phyloP scores from a whole-genome alignment of 805 yeast genomes.

The Pichia pseudocactophila region DNA sequence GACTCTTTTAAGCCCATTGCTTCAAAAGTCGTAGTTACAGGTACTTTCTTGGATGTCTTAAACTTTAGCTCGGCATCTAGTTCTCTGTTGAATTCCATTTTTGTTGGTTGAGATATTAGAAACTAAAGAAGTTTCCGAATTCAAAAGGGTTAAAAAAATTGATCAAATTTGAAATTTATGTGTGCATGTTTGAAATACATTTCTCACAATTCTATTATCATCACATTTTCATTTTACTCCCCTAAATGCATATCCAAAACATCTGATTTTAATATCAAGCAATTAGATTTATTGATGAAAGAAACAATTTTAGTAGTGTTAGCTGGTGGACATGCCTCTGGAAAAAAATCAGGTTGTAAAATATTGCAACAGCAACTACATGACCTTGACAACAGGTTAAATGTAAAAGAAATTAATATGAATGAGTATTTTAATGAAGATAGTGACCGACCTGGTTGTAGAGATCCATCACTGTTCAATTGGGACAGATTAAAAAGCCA shows the following conservation, averaged over 20 bases:
- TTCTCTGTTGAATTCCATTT: constrained; percentile 53
- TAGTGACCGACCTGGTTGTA: constrained; percentile 6
- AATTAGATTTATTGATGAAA: no score
- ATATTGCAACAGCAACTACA: constrained; percentile 19
- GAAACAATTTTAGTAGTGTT: constrained; percentile 20
- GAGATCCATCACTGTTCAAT: constrained; percentile 35
- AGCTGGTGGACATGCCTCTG: constrained; percentile 31
- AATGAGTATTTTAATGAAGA: constrained; percentile 10
- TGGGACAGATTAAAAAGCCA: constrained; percentile 24
- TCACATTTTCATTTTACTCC: no score
- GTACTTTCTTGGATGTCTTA: constrained; percentile 50
- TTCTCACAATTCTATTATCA: no score
- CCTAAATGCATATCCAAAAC: no score
- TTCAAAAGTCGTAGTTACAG: constrained; percentile 50
- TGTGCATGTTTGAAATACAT: no score
- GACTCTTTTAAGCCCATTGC: constrained; percentile 65
- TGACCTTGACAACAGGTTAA: constrained; percentile 10
- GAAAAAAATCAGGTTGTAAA: constrained; percentile 23
- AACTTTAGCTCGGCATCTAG: constrained; percentile 53
- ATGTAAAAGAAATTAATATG: constrained; percentile 20
- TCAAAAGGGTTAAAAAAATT: not conserved
- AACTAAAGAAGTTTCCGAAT: not conserved
- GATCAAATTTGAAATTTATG: no score
- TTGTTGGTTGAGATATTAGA: no score
- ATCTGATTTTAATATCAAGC: no score